Percentiles rank a stretch among this genome's conserved stretches.
phyloP scores from a whole-genome alignment of 257 asterid genomes.

The Solanum habrochaites region DNA sequence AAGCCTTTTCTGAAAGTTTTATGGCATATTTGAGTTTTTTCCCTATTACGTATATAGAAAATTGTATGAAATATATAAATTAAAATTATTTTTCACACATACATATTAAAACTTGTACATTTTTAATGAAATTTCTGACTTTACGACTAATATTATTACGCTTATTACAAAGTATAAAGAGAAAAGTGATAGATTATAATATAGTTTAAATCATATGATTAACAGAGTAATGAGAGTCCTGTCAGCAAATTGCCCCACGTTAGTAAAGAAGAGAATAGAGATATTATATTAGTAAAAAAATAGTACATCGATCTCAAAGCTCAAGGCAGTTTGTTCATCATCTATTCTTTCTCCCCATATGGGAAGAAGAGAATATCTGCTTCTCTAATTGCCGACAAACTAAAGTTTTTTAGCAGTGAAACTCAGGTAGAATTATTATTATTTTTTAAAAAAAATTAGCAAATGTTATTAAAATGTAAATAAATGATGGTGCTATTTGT shows the following conservation, averaged over 20 bases:
- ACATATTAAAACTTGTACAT: too few relatives aligned
- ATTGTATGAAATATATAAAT: too few relatives aligned
- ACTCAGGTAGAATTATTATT: not conserved
- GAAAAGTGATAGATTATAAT: not conserved
- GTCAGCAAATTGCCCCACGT: conserved; percentile 20
- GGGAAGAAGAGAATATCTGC: not conserved
- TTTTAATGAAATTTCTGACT: too few relatives aligned
- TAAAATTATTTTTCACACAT: too few relatives aligned
- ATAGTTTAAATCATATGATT: not conserved
- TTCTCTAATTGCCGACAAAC: not conserved
- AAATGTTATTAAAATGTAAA: not conserved
- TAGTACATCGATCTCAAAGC: not conserved
- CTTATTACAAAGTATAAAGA: not conserved
- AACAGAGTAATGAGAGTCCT: conserved; percentile 18
- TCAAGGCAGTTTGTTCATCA: not conserved
- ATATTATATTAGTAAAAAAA: not conserved
- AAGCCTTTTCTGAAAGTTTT: fast-evolving
- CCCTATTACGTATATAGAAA: too few relatives aligned
- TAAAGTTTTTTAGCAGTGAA: not conserved
- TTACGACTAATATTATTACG: too few relatives aligned
- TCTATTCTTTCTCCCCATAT: not conserved
- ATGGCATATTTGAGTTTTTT: too few relatives aligned
- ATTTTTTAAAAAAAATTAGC: not conserved
- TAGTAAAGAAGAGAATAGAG: not conserved
- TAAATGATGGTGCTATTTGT: conserved; percentile 9